Conservation (phyloP, 2,329 filamentous ascomycete genomes). For the Exserohilum turcica region DNA sequence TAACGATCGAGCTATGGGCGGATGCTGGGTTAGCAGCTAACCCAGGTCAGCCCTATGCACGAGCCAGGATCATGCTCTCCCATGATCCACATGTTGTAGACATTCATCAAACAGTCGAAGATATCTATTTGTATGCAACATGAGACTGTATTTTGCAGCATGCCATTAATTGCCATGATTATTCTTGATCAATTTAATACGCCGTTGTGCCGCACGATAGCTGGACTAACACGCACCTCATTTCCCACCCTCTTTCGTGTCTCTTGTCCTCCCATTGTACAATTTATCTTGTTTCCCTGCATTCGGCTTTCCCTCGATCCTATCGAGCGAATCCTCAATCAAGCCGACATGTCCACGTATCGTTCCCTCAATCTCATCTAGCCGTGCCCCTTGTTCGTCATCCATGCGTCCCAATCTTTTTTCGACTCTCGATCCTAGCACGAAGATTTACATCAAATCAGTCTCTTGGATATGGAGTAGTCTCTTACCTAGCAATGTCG, state of each 20-base stretch:
- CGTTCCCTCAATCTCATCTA: conserved; percentile 56
- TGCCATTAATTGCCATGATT: not conserved
- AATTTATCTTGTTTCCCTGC: conserved; percentile 44
- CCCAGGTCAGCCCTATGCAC: conserved; percentile 7
- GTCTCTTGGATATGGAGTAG: not conserved
- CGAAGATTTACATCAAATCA: not conserved
- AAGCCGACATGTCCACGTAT: conserved; percentile 54
- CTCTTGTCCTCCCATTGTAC: conserved; percentile 25
- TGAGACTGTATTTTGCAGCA: not conserved
- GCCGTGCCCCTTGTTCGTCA: conserved; percentile 54
- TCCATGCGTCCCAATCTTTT: conserved; percentile 47
- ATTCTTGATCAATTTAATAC: not conserved
- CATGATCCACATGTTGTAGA: not conserved
- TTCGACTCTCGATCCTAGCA: conserved; percentile 12
- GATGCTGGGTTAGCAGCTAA: not conserved
- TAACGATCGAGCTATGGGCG: not conserved
- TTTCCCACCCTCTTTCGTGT: conserved; percentile 9
- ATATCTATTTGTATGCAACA: not conserved
- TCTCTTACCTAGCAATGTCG: conserved; percentile 10
- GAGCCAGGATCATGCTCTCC: conserved; percentile 2
- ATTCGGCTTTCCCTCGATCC: conserved; percentile 49
- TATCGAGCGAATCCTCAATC: conserved; percentile 53
- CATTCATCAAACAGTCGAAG: not conserved
- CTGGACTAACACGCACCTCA: not conserved
- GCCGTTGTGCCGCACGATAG: not conserved